Evolutionary conservation across 2,329 filamentous ascomycete species (phyloP).

Genomic region (Fusarium succisae): DNA sequence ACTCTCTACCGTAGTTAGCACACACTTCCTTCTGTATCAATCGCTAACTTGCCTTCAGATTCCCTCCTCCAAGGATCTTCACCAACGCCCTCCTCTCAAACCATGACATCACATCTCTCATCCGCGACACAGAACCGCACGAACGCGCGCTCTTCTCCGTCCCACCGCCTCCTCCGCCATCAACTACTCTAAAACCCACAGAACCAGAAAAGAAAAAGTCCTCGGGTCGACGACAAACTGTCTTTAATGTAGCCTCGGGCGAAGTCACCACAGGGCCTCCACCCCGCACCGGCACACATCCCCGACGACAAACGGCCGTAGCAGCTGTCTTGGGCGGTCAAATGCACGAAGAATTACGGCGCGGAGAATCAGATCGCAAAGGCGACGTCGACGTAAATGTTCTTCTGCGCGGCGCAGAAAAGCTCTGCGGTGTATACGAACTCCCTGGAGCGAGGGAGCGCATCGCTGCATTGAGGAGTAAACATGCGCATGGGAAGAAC

Average conservation of each 20-base stretch:
- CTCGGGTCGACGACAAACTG: conserved; percentile 65
- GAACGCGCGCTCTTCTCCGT: conserved; percentile 96
- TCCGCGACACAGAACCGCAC: conserved; percentile 93
- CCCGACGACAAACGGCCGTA: conserved; percentile 81
- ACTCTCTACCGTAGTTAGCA: conserved; percentile 73
- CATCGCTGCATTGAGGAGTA: conserved; percentile 76
- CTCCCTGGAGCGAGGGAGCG: conserved; percentile 80
- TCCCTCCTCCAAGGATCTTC: conserved; percentile 92
- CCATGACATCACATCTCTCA: conserved; percentile 92
- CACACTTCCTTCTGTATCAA: neutral
- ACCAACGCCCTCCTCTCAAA: conserved; percentile 89
- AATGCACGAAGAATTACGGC: conserved; percentile 81
- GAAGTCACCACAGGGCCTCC: conserved; percentile 68
- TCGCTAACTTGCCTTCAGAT: conserved; percentile 61
- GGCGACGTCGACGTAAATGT: conserved; percentile 88
- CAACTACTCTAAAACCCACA: conserved; percentile 47
- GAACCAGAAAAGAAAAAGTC: conserved; percentile 51
- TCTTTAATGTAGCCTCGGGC: conserved; percentile 72
- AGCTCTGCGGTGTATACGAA: conserved; percentile 87
- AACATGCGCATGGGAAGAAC: conserved; percentile 74
- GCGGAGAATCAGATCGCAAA: conserved; percentile 59
- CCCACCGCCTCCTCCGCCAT: conserved; percentile 71
- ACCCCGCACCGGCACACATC: conserved; percentile 58
- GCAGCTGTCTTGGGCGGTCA: conserved; percentile 89
- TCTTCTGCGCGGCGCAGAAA: conserved; percentile 86